Evolutionary conservation across 805 yeast species (phyloP), one percentile per base, ranked within the genome.

Genomic region (Tetrapisispora iriomotensis): DNA sequence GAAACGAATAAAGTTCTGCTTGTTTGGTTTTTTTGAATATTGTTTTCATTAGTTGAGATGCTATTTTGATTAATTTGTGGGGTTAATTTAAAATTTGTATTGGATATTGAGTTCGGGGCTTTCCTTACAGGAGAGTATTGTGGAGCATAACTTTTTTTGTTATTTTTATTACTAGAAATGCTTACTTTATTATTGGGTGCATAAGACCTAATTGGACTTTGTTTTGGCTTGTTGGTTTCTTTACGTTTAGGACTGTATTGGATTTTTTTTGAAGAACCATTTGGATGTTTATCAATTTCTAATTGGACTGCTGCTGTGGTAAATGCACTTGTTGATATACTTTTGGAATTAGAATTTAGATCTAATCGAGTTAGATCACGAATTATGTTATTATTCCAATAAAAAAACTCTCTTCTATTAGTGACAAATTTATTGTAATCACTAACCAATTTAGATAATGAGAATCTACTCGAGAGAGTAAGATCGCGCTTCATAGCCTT

Each of bases 271-370:
- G 14, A 7, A n/a, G 4, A 40, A 37, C 6, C 10, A 28, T 28
- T 23, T 19, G 25, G 32, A 2, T 28, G 13, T 17, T 25, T 23
- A 23, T 45, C 42, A 10, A 45, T 37, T 21, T 34, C 37, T 22
- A 53, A 34, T 18, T 56, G 58, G 6, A 42, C 45, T 14, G 60
- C 61, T 3, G 64, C 64, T 1, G 61, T 58, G 3, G 56, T 53
- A 26, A 60, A 55, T 4, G 49, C 49, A 18, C 33, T 45, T 1
- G 40, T 8, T 37, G 36, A n/a, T 27, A 29, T n/a, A 8, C 31
- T 34, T 15, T 24, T 13, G 2, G 36, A 33, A 28, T 58, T 58
- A 29, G 37, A 45, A 10, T 39, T 34, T 8, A 56, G 29, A 31
- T 57, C 50, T 8, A 58, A 27, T 1, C 43, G 39, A 15, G 41